Conservation (phyloP, 805 yeast species). For the Torulaspora gathmanii region DNA sequence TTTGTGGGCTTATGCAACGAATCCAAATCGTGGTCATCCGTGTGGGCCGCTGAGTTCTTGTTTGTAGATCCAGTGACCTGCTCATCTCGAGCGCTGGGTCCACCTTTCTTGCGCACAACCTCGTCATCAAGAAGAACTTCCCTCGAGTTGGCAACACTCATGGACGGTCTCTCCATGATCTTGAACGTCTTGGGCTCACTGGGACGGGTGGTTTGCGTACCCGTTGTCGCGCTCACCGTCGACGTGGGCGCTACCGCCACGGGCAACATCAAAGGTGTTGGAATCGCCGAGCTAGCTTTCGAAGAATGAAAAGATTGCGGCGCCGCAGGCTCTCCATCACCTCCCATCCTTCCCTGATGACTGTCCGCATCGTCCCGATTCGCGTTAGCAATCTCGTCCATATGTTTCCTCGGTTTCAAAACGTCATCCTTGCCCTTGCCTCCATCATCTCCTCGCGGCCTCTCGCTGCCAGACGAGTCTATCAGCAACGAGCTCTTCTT, state of each 20-base stretch:
- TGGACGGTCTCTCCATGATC: conserved; percentile 25
- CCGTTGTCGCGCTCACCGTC: conserved; percentile 7
- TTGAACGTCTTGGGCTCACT: conserved; percentile 10
- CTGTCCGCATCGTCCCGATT: conserved; percentile 1
- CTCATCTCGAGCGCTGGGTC: conserved; percentile 3
- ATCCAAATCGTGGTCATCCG: conserved; percentile 11
- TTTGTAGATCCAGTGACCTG: conserved; percentile 9
- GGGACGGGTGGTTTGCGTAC: conserved; percentile 3
- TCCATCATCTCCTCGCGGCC: conserved; percentile 4
- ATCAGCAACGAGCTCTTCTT: conserved; percentile 36
- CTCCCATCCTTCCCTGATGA: neutral
- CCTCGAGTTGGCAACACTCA: conserved; percentile 26
- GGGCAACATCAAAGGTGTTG: conserved; percentile 11
- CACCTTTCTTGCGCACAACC: conserved; percentile 1
- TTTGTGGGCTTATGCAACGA: conserved; percentile 45
- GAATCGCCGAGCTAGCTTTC: conserved; percentile 7
- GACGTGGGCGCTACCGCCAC: conserved; percentile 9
- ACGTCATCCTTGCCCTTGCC: neutral
- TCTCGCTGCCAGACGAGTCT: conserved; percentile 7
- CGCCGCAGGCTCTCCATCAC: conserved; percentile 2
- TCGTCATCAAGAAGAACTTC: conserved; percentile 24
- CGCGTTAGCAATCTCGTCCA: conserved; percentile 7
- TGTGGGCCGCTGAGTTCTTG: conserved; percentile 4
- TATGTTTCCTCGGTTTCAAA: conserved; percentile 1
- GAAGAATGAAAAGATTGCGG: conserved; percentile 11